These are phyloP conservation scores for Apium graveolens DNA, from an alignment of 129 eudicot genomes.

Conservation along the genomic window DNA sequence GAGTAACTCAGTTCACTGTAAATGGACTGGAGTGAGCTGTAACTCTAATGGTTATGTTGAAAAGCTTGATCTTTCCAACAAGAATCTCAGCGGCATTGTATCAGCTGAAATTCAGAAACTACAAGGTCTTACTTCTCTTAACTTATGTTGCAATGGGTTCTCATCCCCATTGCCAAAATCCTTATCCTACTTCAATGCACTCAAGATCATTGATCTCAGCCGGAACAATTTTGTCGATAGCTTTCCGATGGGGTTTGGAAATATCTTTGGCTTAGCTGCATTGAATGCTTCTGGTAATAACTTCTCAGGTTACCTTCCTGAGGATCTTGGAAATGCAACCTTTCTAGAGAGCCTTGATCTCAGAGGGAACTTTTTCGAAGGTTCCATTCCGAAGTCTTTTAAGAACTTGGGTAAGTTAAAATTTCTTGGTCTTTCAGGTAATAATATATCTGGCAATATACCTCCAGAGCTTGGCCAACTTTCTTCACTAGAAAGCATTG, in stretches of 20 bases:
- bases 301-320: conserved; percentile 69
- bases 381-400: conserved; percentile 59
- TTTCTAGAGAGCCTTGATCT: conserved; percentile 60
- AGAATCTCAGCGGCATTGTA: conserved; percentile 61
- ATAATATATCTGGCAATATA: conserved; percentile 53
- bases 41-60: conserved; percentile 45
- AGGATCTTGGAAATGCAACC: conserved; percentile 58
- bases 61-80: conserved; percentile 57
- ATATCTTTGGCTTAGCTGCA: conserved; percentile 24
- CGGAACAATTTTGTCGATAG: conserved; percentile 54
- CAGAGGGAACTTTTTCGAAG: conserved; percentile 72
- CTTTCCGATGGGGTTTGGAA: conserved; percentile 73
- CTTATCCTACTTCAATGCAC: conserved; percentile 42
- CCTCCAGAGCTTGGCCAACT: conserved; percentile 60
- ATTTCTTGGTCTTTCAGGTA: conserved; percentile 84
- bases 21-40: conserved; percentile 79
- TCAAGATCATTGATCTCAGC: conserved; percentile 52
- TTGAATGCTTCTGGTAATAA: conserved; percentile 77
- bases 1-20: conserved; percentile 39
- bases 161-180: conserved; percentile 54
- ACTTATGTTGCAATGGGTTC: conserved; percentile 69
- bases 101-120: conserved; percentile 46
- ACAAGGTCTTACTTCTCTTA: conserved; percentile 33
- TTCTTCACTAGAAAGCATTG: conserved; percentile 56
- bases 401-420: conserved; percentile 44